phyloP scores from a whole-genome alignment of 345 rosid species.

The Melastoma malabathricum region DNA sequence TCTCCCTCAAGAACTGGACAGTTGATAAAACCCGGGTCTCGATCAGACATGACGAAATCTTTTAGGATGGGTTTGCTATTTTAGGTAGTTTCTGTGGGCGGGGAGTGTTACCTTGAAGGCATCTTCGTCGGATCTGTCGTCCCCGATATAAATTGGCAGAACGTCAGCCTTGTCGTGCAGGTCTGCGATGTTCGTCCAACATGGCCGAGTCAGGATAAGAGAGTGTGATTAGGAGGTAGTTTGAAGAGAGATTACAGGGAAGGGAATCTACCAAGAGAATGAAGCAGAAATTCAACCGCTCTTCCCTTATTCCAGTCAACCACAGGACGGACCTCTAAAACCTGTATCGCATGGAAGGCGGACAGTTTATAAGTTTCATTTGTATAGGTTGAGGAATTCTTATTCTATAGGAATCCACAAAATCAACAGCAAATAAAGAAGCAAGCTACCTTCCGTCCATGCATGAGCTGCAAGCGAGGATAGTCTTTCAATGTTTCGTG shows the following conservation, averaged over 20 bases:
- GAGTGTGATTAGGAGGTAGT: background rate
- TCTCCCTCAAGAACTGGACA: conserved; percentile 41
- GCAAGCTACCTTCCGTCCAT: conserved; percentile 39
- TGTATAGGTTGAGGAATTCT: too few species aligned
- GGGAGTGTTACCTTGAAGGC: conserved; percentile 58
- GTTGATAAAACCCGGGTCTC: background rate
- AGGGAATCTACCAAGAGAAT: conserved; percentile 50
- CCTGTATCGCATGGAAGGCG: conserved; percentile 27
- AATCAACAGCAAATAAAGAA: background rate
- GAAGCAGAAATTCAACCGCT: conserved; percentile 81
- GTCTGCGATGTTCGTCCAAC: conserved; percentile 20
- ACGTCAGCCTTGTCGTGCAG: conserved; percentile 40
- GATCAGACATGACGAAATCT: background rate
- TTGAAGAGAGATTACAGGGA: background rate
- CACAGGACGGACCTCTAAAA: conserved; percentile 88
- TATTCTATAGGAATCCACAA: background rate
- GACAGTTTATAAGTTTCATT: background rate
- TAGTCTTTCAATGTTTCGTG: conserved; percentile 58
- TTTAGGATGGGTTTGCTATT: too few species aligned
- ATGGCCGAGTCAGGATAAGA: background rate
- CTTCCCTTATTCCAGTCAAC: conserved; percentile 96
- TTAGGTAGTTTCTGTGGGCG: too few species aligned
- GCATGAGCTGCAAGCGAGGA: conserved; percentile 65
- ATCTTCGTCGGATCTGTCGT: conserved; percentile 82
- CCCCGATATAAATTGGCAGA: conserved; percentile 80